These are phyloP conservation scores for Lyophyllum atratum DNA, from an alignment of 768 basidiomycete genomes.

Conservation along the genomic window DNA sequence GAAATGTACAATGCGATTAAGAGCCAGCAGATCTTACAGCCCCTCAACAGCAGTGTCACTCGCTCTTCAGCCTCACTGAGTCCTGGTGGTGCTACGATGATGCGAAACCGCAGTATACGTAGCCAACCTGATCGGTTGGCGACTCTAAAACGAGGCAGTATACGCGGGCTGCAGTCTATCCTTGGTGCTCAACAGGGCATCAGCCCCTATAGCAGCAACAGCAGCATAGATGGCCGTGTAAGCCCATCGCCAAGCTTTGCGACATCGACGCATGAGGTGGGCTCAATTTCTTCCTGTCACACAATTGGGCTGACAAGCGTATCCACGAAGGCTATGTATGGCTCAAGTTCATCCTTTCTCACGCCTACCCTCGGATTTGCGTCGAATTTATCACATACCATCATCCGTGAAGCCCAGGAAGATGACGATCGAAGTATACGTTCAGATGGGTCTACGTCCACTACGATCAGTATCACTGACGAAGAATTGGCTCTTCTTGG, in stretches of 20 bases:
- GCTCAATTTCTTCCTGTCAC: constrained; percentile 13
- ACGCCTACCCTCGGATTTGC: constrained; percentile 94
- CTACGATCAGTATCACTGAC: constrained; percentile 85
- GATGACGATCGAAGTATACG: constrained; percentile 75
- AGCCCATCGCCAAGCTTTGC: constrained; percentile 95
- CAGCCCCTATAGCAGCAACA: constrained; percentile 85
- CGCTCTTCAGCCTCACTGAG: constrained; percentile 61
- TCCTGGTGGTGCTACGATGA: constrained; percentile 49
- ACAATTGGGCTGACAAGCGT: constrained; percentile 1
- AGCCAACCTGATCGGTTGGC: constrained; percentile 70
- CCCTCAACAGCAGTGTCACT: constrained; percentile 49
- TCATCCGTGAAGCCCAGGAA: constrained; percentile 93
- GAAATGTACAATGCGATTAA: constrained; percentile 96
- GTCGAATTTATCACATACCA: constrained; percentile 92
- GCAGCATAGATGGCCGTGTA: constrained; percentile 83
- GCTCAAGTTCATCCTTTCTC: constrained; percentile 68
- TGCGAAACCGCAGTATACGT: constrained; percentile 75
- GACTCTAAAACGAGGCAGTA: constrained; percentile 87
- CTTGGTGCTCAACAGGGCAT: constrained; percentile 61
- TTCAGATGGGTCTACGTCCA: constrained; percentile 66
- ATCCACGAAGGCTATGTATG: constrained; percentile 54
- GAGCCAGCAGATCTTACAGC: constrained; percentile 87
- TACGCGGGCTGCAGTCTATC: constrained; percentile 85
- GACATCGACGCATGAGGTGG: constrained; percentile 83
- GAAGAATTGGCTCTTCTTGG: constrained; percentile 95